phyloP scores from a whole-genome alignment of 192 early-diverging fungal species.

The Podila epigama region DNA sequence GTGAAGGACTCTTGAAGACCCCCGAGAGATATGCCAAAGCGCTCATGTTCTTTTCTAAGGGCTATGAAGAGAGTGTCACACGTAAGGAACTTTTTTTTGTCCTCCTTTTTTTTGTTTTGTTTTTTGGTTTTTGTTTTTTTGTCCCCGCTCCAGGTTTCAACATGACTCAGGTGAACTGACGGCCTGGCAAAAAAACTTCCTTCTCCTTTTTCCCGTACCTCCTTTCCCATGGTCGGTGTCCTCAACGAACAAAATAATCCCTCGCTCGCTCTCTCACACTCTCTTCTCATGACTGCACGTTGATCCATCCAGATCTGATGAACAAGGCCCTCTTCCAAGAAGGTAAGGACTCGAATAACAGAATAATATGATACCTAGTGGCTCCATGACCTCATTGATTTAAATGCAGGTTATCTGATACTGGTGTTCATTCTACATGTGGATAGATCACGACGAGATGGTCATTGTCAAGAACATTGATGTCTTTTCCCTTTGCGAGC shows the following conservation, averaged over 20 bases:
- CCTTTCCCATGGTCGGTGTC: too few relatives aligned
- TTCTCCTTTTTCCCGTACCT: too few relatives aligned
- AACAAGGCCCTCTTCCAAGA: constrained; percentile 98
- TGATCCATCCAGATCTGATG: constrained; percentile 71
- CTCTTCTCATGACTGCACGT: not conserved
- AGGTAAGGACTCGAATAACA: constrained; percentile 59
- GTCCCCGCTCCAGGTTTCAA: not conserved
- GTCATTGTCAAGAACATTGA: constrained; percentile 98
- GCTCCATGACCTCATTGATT: too few relatives aligned
- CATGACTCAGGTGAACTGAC: too few relatives aligned
- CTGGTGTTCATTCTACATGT: not conserved
- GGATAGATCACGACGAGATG: constrained; percentile 97
- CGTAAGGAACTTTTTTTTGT: constrained; percentile 37
- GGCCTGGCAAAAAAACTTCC: too few relatives aligned
- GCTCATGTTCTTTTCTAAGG: constrained; percentile 97
- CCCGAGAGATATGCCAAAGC: constrained; percentile 97
- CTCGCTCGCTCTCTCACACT: not conserved
- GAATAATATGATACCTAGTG: too few relatives aligned
- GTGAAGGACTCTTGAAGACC: constrained; percentile 95
- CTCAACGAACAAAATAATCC: not conserved
- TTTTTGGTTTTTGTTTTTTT: too few relatives aligned
- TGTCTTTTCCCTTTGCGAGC: constrained; percentile 96
- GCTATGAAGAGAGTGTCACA: constrained; percentile 93
- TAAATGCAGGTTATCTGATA: too few relatives aligned
- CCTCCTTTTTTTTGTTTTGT: not conserved